phyloP scores from a whole-genome alignment of 2,329 filamentous ascomycete species.

The Dendrostoma leiphaemia region DNA sequence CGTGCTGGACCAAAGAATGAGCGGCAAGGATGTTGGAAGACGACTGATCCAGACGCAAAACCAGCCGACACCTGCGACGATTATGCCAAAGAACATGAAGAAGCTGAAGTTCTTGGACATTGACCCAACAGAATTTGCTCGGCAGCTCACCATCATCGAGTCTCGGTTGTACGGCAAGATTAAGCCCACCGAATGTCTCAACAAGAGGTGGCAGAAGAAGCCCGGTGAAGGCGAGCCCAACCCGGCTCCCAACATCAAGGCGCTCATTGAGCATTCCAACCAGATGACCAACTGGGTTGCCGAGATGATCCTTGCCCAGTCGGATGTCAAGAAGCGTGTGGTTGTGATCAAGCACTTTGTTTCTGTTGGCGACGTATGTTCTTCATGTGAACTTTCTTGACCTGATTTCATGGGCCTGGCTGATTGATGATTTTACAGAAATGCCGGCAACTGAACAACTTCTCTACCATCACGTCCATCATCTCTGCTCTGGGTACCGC shows the following conservation, averaged over 20 bases:
- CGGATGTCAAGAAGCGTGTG: conserved; percentile 92
- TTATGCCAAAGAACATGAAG: conserved; percentile 98
- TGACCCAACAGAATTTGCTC: conserved; percentile 92
- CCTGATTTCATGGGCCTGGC: neutral
- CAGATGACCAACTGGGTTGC: conserved; percentile 99
- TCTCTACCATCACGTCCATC: conserved; percentile 94
- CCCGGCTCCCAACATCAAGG: conserved; percentile 90
- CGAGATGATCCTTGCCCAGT: conserved; percentile 95
- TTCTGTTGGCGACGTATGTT: conserved; percentile 84
- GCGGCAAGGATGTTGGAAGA: conserved; percentile 84
- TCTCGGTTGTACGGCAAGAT: conserved; percentile 94
- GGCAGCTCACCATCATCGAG: conserved; percentile 95
- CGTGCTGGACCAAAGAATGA: conserved; percentile 83
- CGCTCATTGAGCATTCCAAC: conserved; percentile 94
- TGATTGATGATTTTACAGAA: conserved; percentile 55
- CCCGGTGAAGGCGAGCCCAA: conserved; percentile 76
- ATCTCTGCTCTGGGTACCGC: conserved; percentile 94
- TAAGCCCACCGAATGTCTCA: conserved; percentile 90
- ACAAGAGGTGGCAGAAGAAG: conserved; percentile 99
- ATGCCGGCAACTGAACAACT: conserved; percentile 93
- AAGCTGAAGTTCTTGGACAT: conserved; percentile 98
- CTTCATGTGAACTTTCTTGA: neutral
- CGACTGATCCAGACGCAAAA: conserved; percentile 84
- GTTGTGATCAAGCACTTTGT: conserved; percentile 99
- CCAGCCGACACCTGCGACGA: conserved; percentile 78